Percentiles rank a stretch among this genome's conserved stretches.
phyloP scores from a whole-genome alignment of 2,329 filamentous ascomycete genomes.

The Mycosphaerella arachidis region DNA sequence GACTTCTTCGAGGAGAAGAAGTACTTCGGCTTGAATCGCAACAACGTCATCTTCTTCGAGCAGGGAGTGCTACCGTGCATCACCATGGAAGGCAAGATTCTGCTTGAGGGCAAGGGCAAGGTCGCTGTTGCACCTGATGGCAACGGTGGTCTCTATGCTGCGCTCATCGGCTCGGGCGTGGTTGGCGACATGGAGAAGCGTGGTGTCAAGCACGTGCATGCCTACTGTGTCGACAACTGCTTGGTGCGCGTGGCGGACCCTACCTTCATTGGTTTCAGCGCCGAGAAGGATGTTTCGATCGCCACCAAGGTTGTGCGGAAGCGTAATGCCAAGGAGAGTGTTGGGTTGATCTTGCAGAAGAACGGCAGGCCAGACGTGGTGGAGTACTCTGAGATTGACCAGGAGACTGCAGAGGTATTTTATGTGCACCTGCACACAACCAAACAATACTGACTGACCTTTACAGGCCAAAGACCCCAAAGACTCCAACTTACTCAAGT shows the following conservation, averaged over 20 bases:
- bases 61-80: conserved; percentile 95
- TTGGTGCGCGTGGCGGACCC: conserved; percentile 98
- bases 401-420: conserved; percentile 59
- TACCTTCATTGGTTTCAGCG: conserved; percentile 89
- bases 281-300: conserved; percentile 83
- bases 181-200: conserved; percentile 83
- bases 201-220: conserved; percentile 90
- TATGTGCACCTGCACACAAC: background rate
- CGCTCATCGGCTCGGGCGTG: conserved; percentile 73
- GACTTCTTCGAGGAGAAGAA: conserved; percentile 83
- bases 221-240: conserved; percentile 98
- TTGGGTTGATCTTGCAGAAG: conserved; percentile 89
- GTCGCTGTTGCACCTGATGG: conserved; percentile 94
- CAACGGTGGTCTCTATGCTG: conserved; percentile 95
- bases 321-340: conserved; percentile 91
- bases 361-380: conserved; percentile 96
- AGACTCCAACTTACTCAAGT: conserved; percentile 78
- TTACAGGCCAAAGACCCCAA: conserved; percentile 77
- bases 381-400: conserved; percentile 96
- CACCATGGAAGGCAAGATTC: conserved; percentile 94
- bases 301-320: conserved; percentile 99
- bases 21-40: conserved; percentile 82
- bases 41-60: conserved; percentile 90
- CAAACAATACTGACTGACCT: background rate
- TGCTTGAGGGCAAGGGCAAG: conserved; percentile 84